These are phyloP conservation scores for Yarrowia sp. DNA, from an alignment of 805 yeast genomes.

Conservation along the genomic window DNA sequence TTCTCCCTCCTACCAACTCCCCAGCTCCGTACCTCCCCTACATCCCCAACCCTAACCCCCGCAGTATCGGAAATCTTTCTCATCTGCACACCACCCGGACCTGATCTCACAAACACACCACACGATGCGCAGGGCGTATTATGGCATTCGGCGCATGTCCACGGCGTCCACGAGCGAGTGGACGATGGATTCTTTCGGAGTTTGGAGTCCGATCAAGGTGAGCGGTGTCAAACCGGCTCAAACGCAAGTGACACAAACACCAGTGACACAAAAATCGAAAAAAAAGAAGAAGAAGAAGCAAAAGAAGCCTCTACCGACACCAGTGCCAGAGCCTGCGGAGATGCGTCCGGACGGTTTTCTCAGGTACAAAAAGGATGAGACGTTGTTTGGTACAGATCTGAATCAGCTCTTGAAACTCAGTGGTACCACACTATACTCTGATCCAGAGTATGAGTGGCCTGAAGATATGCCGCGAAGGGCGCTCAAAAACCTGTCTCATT, in stretches of 20 bases:
- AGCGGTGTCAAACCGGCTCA: too few species aligned
- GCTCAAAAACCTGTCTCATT: not conserved
- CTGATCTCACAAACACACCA: not conserved
- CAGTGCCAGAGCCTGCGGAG: too few species aligned
- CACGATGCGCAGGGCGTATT: constrained; percentile 1
- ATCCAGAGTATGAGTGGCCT: not conserved
- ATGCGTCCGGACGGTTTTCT: not conserved
- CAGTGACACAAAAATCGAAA: too few species aligned
- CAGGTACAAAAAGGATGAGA: not conserved
- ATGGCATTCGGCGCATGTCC: constrained; percentile 14
- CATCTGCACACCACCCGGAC: too few species aligned
- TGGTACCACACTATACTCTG: not conserved
- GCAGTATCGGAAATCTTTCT: not conserved
- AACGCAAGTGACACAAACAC: too few species aligned
- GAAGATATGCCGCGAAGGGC: not conserved
- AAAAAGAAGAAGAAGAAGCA: too few species aligned
- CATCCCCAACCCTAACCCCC: not conserved
- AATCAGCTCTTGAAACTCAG: not conserved
- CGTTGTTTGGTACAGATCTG: not conserved
- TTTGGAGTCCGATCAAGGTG: not conserved
- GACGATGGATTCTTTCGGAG: not conserved
- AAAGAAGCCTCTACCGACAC: too few species aligned
- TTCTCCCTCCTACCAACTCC: not conserved
- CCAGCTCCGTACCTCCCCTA: not conserved
- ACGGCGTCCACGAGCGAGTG: not conserved